Evolutionary conservation across 345 rosid genomes (phyloP).

Genomic region (Moringa oleifera): DNA sequence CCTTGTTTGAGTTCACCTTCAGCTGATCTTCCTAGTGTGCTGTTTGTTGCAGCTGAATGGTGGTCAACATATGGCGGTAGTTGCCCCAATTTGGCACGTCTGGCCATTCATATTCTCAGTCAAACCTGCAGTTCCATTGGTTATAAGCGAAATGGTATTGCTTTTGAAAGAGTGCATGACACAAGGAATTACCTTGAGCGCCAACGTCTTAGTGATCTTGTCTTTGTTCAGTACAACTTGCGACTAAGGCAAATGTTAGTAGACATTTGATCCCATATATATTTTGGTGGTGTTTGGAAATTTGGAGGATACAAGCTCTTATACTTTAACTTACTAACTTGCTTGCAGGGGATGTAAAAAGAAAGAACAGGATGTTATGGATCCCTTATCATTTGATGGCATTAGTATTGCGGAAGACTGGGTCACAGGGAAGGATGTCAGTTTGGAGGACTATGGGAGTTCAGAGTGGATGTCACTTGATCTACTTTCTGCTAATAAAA

Average conservation of each 20-base stretch:
- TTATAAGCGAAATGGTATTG: constrained; percentile 29
- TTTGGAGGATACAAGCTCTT: constrained; percentile 4
- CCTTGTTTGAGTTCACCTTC: background rate
- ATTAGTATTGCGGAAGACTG: constrained; percentile 61
- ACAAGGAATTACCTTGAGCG: constrained; percentile 72
- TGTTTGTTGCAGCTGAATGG: constrained; percentile 72
- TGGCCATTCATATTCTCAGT: constrained; percentile 73
- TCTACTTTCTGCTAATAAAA: constrained; percentile 29
- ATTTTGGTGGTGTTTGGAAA: background rate
- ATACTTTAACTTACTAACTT: constrained; percentile 10
- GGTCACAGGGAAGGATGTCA: constrained; percentile 48
- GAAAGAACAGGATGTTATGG: constrained; percentile 33
- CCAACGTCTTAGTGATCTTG: constrained; percentile 59
- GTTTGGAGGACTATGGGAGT: constrained; percentile 42
- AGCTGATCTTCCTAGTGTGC: constrained; percentile 1
- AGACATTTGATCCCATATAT: background rate
- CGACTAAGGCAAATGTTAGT: constrained; percentile 64
- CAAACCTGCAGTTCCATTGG: constrained; percentile 71
- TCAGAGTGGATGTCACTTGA: constrained; percentile 75
- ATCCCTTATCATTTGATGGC: constrained; percentile 48
- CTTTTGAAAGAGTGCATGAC: constrained; percentile 42
- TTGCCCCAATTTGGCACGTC: constrained; percentile 79
- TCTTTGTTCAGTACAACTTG: constrained; percentile 79
- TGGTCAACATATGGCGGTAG: constrained; percentile 94
- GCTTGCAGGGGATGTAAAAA: constrained; percentile 27